phyloP scores from a whole-genome alignment of 1,139 yeast genomes.

The Petasospora rhodanensis region DNA sequence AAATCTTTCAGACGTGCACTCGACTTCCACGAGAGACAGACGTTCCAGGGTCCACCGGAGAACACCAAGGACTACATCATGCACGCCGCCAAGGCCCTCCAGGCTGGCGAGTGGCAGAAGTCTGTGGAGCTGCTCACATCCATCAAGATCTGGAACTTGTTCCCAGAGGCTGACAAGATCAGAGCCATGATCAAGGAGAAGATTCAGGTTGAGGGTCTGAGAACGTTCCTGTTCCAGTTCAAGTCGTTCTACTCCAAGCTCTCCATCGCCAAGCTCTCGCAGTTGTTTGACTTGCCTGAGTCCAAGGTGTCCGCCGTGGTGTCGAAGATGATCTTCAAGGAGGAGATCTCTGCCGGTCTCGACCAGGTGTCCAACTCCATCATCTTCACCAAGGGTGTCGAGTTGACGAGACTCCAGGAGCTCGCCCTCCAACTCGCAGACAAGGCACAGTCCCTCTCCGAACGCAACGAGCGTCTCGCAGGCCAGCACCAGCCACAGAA shows the following conservation, averaged over 20 bases:
- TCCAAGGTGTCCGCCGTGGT: slow-evolving; percentile 58
- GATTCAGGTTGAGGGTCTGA: slow-evolving; percentile 83
- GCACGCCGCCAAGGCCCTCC: slow-evolving; percentile 88
- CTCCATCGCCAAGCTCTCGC: slow-evolving; percentile 62
- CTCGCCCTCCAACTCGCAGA: slow-evolving; percentile 86
- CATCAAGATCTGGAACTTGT: slow-evolving; percentile 85
- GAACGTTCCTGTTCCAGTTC: slow-evolving; percentile 85
- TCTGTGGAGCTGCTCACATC: slow-evolving; percentile 68
- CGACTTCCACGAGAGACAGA: slow-evolving; percentile 92
- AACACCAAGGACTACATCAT: slow-evolving; percentile 91
- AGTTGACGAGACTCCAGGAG: slow-evolving; percentile 81
- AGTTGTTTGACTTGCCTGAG: slow-evolving; percentile 59
- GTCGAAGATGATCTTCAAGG: slow-evolving; percentile 68
- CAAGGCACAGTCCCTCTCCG: slow-evolving; percentile 74
- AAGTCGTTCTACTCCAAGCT: slow-evolving; percentile 72
- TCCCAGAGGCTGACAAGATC: slow-evolving; percentile 64
- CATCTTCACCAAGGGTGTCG: slow-evolving; percentile 68
- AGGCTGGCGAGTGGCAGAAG: slow-evolving; percentile 84
- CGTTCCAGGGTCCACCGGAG: slow-evolving; percentile 97
- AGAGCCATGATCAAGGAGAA: slow-evolving; percentile 68
- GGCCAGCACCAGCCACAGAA: slow-evolving; percentile 42
- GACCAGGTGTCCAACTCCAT: slow-evolving; percentile 55
- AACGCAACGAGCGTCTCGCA: slow-evolving; percentile 81
- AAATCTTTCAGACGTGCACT: slow-evolving; percentile 90
- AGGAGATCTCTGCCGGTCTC: slow-evolving; percentile 68